A percentile compares a stretch with the other conserved stretches of the same genome.
Conservation (phyloP, 139 green algal species). For the Monoraphidium neglectum region DNA sequence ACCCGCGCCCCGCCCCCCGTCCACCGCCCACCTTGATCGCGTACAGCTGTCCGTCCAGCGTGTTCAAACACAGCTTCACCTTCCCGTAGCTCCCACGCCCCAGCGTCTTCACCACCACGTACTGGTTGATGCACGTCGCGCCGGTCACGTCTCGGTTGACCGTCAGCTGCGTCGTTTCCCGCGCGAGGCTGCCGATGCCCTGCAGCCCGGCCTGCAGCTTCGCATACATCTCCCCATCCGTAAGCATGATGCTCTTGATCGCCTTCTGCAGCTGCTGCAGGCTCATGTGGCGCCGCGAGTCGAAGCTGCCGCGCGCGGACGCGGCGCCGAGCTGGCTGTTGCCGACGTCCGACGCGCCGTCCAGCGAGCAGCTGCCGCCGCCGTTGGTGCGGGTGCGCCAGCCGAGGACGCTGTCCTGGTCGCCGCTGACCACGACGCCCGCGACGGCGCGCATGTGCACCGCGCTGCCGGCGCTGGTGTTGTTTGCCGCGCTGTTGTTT, state of each 20-base stretch:
- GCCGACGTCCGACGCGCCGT: no score
- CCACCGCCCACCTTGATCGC: slow-evolving; percentile 72
- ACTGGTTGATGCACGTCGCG: slow-evolving; percentile 82
- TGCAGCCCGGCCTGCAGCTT: slow-evolving; percentile 31
- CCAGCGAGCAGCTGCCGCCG: no score
- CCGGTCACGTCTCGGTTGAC: slow-evolving; percentile 46
- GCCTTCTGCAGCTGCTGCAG: slow-evolving; percentile 18
- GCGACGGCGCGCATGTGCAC: no score
- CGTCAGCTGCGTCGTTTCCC: slow-evolving; percentile 47
- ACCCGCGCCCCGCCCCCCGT: neutral
- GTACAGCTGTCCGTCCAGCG: slow-evolving; percentile 74
- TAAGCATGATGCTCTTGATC: slow-evolving; percentile 29
- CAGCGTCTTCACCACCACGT: slow-evolving; percentile 84
- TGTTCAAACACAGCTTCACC: slow-evolving; percentile 91
- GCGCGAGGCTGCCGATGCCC: slow-evolving; percentile 23
- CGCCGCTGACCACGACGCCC: no score
- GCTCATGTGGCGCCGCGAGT: no score
- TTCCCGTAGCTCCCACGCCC: slow-evolving; percentile 78
- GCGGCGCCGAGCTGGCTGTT: no score
- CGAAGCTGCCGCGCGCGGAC: no score
- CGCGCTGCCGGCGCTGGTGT: no score
- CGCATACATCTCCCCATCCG: slow-evolving; percentile 26
- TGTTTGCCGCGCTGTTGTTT: no score
- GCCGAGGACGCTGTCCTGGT: no score
- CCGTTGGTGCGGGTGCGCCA: no score